Evolutionary conservation across 257 asterid species (phyloP).

Genomic region (Cruciata laevipes): DNA sequence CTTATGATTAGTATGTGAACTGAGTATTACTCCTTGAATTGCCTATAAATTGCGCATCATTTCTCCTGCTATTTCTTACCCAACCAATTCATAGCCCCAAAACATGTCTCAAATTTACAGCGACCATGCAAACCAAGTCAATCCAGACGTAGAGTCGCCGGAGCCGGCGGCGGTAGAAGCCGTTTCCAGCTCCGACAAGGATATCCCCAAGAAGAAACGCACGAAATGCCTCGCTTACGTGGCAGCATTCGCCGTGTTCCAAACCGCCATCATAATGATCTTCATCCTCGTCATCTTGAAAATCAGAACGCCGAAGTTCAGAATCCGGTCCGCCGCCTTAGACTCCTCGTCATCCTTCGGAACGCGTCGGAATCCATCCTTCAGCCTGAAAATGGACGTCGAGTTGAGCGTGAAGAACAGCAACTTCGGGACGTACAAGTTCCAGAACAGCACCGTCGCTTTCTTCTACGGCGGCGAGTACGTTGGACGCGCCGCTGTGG

Average conservation of each 20-base stretch:
- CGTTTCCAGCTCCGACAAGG: not conserved
- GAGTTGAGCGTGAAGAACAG: not conserved
- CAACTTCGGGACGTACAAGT: not conserved
- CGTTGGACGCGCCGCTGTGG: not conserved
- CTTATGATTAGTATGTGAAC: not conserved
- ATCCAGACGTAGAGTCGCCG: conserved; percentile 10
- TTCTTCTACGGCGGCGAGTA: not conserved
- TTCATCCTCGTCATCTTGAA: conserved; percentile 31
- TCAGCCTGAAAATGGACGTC: not conserved
- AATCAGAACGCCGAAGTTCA: conserved; percentile 30
- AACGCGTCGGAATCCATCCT: not conserved
- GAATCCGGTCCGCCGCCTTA: conserved; percentile 15
- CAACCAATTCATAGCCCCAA: not conserved
- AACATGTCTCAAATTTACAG: conserved; percentile 5
- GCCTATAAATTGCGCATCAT: not conserved
- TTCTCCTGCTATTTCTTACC: not conserved
- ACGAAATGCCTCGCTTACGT: conserved; percentile 28
- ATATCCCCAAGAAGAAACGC: conserved; percentile 24
- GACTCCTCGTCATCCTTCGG: not conserved
- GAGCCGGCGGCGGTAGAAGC: not conserved
- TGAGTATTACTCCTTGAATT: not conserved
- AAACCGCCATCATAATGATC: conserved; percentile 19
- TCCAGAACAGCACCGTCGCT: not conserved
- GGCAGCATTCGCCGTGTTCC: conserved; percentile 28
- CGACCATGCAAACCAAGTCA: conserved; percentile 4